These are phyloP conservation scores for Wickerhamomyces sp. DNA, from an alignment of 1,139 yeast species.

Conservation along the genomic window DNA sequence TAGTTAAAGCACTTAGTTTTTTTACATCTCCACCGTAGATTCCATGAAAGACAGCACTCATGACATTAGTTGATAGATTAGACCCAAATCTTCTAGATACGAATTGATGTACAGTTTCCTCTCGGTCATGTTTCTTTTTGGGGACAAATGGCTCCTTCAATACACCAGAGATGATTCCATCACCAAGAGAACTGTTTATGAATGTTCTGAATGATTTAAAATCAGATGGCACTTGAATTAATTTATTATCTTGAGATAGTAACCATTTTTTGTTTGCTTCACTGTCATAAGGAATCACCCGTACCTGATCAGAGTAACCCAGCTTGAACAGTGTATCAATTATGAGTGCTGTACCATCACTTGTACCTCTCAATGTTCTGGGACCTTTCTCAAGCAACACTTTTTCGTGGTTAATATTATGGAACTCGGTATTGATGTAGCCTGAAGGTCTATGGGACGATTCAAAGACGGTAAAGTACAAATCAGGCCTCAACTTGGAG, in stretches of 20 bases:
- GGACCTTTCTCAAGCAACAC: constrained; percentile 67
- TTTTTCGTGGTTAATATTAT: constrained; percentile 15
- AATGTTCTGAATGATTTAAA: constrained; percentile 37
- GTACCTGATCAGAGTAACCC: constrained; percentile 38
- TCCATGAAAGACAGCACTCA: constrained; percentile 85
- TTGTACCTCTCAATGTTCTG: constrained; percentile 65
- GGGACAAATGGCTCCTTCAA: constrained; percentile 32
- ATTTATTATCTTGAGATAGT: constrained; percentile 33
- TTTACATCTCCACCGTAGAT: constrained; percentile 84
- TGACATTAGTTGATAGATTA: constrained; percentile 52
- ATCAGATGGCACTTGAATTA: constrained; percentile 55
- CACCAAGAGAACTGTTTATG: constrained; percentile 38
- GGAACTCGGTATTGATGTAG: constrained; percentile 55
- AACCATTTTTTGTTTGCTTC: constrained; percentile 61
- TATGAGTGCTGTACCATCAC: constrained; percentile 59
- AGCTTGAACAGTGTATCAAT: constrained; percentile 52
- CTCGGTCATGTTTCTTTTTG: constrained; percentile 31
- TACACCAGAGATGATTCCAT: constrained; percentile 35
- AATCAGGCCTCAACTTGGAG: constrained; percentile 64
- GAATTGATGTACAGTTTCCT: constrained; percentile 71
- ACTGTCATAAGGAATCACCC: constrained; percentile 45
- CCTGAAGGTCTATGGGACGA: constrained; percentile 61
- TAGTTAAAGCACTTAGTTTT: constrained; percentile 59
- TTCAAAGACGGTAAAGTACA: constrained; percentile 62
- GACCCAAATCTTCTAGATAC: constrained; percentile 67